Evolutionary conservation across 345 rosid genomes (phyloP), one percentile per base, ranked within the genome.

Genomic region (Cochlearia excelsa): DNA sequence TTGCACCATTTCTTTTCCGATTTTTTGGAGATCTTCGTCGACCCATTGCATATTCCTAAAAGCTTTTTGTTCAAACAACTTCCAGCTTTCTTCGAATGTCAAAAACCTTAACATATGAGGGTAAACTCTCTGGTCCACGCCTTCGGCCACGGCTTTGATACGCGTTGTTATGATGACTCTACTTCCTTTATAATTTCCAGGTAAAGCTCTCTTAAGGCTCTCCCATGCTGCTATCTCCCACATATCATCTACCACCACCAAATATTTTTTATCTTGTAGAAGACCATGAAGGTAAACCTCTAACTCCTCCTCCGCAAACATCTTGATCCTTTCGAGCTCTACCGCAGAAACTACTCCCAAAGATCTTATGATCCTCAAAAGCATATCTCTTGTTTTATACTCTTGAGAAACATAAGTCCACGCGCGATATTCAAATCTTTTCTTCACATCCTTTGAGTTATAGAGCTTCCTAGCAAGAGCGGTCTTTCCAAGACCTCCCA

Each of bases 341-440:
- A 23, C 2, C 29, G 0, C 27, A 6, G 51, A 30, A 31, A 9
- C 16, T 2, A 55, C 2, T 41, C 57, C 23, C 34, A 66, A 57
- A 49, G 70, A 66, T 66, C 57, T 57, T 3, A 59, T 59, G 49
- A 51, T 51, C 28, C 65, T 67, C 11, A 57, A 0, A 43, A 72
- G 54, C 11, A 71, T 56, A 34, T 71, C 67, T 65, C 45, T 6
- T 0, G 34, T 59, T 0, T 31, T 48, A 46, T 59, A 71, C 6
- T 59, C 67, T 42, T 71, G 71, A 0, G 71, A 71, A 9, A 71
- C 71, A 59, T 9, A 71, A 0, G 60, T 61, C 75, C 67, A 71
- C 0, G 67, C 67, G 0, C 57, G 50, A 10, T 7, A 48, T 0
- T 29, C 2, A 1, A 59, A 67, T 3, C 3, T 58, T 33, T 0